Base-by-base conservation (phyloP, 2,329 filamentous ascomycete genomes). In the Aspergillus flavus region DNA sequence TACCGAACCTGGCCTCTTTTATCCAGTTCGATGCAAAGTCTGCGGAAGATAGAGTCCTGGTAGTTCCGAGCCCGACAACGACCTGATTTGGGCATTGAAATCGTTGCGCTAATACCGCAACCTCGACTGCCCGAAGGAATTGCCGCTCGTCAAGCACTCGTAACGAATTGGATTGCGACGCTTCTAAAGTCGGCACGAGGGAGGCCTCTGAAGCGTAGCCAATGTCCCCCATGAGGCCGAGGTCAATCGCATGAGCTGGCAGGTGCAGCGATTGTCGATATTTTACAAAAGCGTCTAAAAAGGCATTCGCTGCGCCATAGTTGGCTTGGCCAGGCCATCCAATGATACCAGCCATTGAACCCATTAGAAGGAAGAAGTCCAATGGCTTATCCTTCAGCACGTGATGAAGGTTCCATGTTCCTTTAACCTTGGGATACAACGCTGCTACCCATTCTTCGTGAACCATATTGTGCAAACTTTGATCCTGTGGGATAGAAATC, bases 291-390 rank as follows among this genome's bases (percentile, higher is more conserved):
- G 70, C 68, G 48, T 76, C 72, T 9, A 77, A 67, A 64, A 71
- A 80, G 6, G 73, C 67, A 59, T 73, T 74, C 11, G 70, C 77
- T 12, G 77, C 73, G 0, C 73, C 72, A 53, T 80, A 80, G 61
- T 78, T 81, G 4, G 81, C 73, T 57, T 84, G 73, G 4, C 80
- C 77, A 0, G 73, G 63, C 56, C 81, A 81, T 0, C 82, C 69
- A 26, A 52, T 61, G 0, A 68, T 36, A 1, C 67, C 66, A 1
- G 57, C 79, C 4, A 81, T 56, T 4, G 78, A 80, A 3, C 75
- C 74, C 7, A 78, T 69, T 16, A 75, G 66, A 48, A 79, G 60
- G 28, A 73, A 71, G 52, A 72, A 71, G 50, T 71, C 67, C 4
- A 73, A 52, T 0, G 52, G 30, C 21, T 26, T 16, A 32, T 59